Conservation (phyloP, 1,139 yeast genomes). For the Kodamaea fungicola region DNA sequence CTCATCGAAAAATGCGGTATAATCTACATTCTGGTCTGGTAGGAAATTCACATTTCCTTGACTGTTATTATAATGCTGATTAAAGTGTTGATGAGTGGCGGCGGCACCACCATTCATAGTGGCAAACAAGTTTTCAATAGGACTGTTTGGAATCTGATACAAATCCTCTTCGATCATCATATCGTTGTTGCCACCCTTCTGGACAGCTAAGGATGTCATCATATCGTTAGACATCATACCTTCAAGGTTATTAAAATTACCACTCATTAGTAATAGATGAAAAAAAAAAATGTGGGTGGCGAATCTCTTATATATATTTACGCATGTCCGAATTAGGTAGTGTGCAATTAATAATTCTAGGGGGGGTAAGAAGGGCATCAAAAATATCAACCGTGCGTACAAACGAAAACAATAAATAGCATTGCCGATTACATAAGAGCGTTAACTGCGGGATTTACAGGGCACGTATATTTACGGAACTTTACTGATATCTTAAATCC, state of each 20-base stretch:
- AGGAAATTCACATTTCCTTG: not conserved
- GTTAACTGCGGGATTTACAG: too few species aligned
- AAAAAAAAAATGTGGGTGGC: conserved; percentile 9
- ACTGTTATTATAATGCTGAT: not conserved
- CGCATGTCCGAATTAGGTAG: not conserved
- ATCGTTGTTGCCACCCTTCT: conserved; percentile 55
- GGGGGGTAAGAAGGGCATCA: not conserved
- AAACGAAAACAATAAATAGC: too few species aligned
- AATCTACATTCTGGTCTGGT: conserved; percentile 7
- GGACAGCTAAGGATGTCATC: conserved; percentile 47
- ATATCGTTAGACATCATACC: conserved; percentile 1
- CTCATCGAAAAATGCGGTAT: conserved; percentile 10
- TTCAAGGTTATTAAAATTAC: conserved; percentile 1
- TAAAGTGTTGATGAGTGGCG: conserved; percentile 5
- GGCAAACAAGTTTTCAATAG: conserved; percentile 9
- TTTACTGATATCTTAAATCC: too few species aligned
- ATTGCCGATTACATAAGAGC: too few species aligned
- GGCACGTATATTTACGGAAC: too few species aligned
- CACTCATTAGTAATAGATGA: conserved; percentile 4
- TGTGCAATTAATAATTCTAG: conserved; percentile 9
- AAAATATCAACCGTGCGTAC: too few species aligned
- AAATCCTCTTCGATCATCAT: conserved; percentile 61
- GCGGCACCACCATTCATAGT: conserved; percentile 20
- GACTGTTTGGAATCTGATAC: conserved; percentile 41
- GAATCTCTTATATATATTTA: conserved; percentile 9